Base-by-base conservation (phyloP, 2,329 filamentous ascomycete species). In the Aureobasidium namibiae region DNA sequence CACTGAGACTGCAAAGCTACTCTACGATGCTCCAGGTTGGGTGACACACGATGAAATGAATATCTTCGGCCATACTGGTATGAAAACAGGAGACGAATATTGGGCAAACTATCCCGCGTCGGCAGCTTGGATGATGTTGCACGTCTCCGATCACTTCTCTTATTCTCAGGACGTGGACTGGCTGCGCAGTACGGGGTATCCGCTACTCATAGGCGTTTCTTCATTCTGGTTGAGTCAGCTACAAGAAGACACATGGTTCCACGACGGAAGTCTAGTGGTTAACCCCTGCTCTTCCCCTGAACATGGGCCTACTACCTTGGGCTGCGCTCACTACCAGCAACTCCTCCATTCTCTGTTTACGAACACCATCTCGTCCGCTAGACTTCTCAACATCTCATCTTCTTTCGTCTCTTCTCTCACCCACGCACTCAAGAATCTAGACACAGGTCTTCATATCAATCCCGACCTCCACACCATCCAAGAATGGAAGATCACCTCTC, bases 271-370 rank as follows among this genome's bases (percentile, higher is more conserved):
- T 0, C 72, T 82, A 2, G 80, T 84, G 0, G 80, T 79, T 1
- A 82, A 81, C 63, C 81, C 81, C 0, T 84, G 81, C 67, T 82
- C 80, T 59, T 81, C 78, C n/a, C 79, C 82, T 1, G 81, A 84
- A 66, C 80, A 80, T 39, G 81, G 81, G 0, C 69, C 65, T 24
- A 70, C 61, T 13, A 82, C 80, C 0, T 82, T 82, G 57, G 80
- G 73, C 8, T 82, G 80, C 63, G 70, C 79, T 7, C 78, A 82
- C 63, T 79, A 76, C 62, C 80, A 82, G 63, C 80, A 82, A 62
- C 68, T 80, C 11, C 74, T 82, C 18, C 65, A 71, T 52, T 70
- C 74, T 36, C 66, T 74, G n/a, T 72, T 75, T 61, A 65, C 67
- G 5, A 68, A 66, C 13, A 64, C 69, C 0, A 63, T 72, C 0